phyloP scores from a whole-genome alignment of 2,329 filamentous ascomycete species.

The Xylariaceae sp. region DNA sequence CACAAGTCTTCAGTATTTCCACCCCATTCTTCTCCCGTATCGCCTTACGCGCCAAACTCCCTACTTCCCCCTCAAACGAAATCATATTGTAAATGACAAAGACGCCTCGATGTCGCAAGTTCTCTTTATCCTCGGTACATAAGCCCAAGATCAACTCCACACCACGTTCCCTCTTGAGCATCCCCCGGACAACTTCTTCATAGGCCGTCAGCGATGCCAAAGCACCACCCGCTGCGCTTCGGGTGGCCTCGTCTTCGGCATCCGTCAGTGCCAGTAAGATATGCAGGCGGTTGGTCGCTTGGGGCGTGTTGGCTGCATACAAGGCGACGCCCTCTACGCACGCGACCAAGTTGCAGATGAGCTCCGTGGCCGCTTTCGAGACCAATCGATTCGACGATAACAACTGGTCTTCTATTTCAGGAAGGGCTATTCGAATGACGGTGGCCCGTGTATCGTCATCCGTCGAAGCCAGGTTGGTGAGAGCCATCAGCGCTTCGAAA shows the following conservation, averaged over 20 bases:
- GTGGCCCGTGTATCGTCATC: slow-evolving; percentile 60
- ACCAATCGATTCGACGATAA: slow-evolving; percentile 70
- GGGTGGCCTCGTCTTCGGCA: slow-evolving; percentile 71
- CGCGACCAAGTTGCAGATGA: slow-evolving; percentile 85
- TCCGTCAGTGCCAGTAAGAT: slow-evolving; percentile 84
- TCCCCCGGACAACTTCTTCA: slow-evolving; percentile 64
- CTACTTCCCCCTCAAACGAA: slow-evolving; percentile 58
- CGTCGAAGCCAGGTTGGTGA: slow-evolving; percentile 87
- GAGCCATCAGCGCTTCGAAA: slow-evolving; percentile 84
- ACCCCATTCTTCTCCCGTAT: slow-evolving; percentile 59
- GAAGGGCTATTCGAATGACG: slow-evolving; percentile 70
- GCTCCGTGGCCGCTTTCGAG: slow-evolving; percentile 76
- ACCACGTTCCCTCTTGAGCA: slow-evolving; percentile 66
- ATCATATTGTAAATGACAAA: slow-evolving; percentile 72
- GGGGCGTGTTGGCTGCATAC: slow-evolving; percentile 61
- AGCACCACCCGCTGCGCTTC: slow-evolving; percentile 81
- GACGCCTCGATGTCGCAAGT: slow-evolving; percentile 65
- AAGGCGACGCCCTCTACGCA: slow-evolving; percentile 59
- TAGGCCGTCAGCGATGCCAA: slow-evolving; percentile 77
- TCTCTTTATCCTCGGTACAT: slow-evolving; percentile 67
- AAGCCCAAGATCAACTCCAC: slow-evolving; percentile 73
- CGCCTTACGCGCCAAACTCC: slow-evolving; percentile 53
- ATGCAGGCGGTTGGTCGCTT: slow-evolving; percentile 69
- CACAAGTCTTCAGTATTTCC: slow-evolving; percentile 61
- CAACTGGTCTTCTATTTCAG: slow-evolving; percentile 75